Conservation (phyloP, 495 filamentous ascomycete genomes). For the Aspergillus baeticus region DNA sequence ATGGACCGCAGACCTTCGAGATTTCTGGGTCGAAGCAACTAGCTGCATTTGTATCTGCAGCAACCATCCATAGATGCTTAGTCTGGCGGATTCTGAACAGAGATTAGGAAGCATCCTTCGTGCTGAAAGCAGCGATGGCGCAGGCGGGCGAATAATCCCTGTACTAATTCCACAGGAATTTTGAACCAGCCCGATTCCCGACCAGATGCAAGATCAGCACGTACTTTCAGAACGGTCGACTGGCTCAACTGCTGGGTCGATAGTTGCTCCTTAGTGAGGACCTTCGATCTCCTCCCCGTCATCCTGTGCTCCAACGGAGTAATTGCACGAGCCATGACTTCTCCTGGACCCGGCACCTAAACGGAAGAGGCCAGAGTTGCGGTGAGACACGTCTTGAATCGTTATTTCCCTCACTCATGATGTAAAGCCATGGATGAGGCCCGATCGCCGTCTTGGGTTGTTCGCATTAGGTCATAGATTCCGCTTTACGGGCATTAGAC, state of each 20-base stretch:
- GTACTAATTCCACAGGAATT: conserved; percentile 12
- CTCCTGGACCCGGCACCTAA: neutral
- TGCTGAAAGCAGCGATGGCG: conserved; percentile 3
- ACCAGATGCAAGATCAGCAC: conserved; percentile 13
- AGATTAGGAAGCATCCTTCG: conserved; percentile 8
- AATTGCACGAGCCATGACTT: neutral
- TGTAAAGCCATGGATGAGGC: conserved; percentile 2
- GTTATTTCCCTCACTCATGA: neutral
- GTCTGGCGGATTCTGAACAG: conserved; percentile 8
- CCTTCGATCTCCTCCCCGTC: neutral
- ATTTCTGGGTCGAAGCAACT: conserved; percentile 13
- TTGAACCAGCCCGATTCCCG: conserved; percentile 9
- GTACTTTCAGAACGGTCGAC: conserved; percentile 4
- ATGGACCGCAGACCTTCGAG: neutral
- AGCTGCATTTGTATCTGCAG: conserved; percentile 14
- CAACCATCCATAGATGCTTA: conserved; percentile 5
- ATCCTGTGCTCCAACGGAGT: conserved; percentile 9
- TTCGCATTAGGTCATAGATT: conserved; percentile 1
- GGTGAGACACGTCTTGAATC: conserved; percentile 12
- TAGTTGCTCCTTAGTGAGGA: neutral
- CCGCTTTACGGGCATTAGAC: neutral
- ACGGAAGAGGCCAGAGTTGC: conserved; percentile 15
- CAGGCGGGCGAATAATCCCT: conserved; percentile 13
- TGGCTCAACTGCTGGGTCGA: neutral
- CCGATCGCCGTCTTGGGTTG: neutral